Percentiles rank a stretch among this genome's conserved stretches.
phyloP scores from a whole-genome alignment of 2,329 filamentous ascomycete species.

The Neophaeococcomyces aloes region DNA sequence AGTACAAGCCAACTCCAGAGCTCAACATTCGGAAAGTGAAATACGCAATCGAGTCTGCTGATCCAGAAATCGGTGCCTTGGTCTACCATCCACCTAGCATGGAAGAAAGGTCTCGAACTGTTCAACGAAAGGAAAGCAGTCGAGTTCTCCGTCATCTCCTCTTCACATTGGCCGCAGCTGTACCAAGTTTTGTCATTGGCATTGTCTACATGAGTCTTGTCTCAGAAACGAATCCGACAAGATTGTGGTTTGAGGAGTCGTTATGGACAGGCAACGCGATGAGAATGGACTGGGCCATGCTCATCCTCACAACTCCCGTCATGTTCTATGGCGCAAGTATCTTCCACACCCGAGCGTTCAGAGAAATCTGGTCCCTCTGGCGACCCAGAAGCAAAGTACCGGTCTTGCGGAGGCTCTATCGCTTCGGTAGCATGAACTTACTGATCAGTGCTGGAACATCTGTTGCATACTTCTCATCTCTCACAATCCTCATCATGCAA shows the following conservation, averaged over 20 bases:
- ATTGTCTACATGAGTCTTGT: slow-evolving; percentile 86
- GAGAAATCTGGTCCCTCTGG: slow-evolving; percentile 71
- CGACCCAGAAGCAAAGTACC: slow-evolving; percentile 62
- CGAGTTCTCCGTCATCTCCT: slow-evolving; percentile 60
- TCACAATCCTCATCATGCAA: slow-evolving; percentile 62
- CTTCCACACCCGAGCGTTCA: slow-evolving; percentile 69
- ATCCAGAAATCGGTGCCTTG: slow-evolving; percentile 55
- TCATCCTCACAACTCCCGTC: slow-evolving; percentile 71
- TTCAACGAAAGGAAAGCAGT: slow-evolving; percentile 59
- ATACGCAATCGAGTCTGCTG: slow-evolving; percentile 52
- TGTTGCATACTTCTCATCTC: slow-evolving; percentile 75
- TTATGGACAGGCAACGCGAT: slow-evolving; percentile 61
- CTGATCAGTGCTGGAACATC: slow-evolving; percentile 80
- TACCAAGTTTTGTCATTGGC: slow-evolving; percentile 78
- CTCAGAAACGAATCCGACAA: slow-evolving; percentile 45
- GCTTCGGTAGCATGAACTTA: slow-evolving; percentile 96
- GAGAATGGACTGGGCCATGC: slow-evolving; percentile 67
- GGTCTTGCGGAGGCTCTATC: slow-evolving; percentile 64
- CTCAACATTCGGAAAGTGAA: slow-evolving; percentile 71
- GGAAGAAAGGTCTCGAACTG: slow-evolving; percentile 66
- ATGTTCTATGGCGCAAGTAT: slow-evolving; percentile 80
- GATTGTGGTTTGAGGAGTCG: slow-evolving; percentile 57
- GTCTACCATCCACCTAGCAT: slow-evolving; percentile 73
- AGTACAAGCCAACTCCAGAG: slow-evolving; percentile 57
- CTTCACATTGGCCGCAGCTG: slow-evolving; percentile 57